Evolutionary conservation across 2,329 filamentous ascomycete species (phyloP).

Genomic region (Raffaelea albimanens): DNA sequence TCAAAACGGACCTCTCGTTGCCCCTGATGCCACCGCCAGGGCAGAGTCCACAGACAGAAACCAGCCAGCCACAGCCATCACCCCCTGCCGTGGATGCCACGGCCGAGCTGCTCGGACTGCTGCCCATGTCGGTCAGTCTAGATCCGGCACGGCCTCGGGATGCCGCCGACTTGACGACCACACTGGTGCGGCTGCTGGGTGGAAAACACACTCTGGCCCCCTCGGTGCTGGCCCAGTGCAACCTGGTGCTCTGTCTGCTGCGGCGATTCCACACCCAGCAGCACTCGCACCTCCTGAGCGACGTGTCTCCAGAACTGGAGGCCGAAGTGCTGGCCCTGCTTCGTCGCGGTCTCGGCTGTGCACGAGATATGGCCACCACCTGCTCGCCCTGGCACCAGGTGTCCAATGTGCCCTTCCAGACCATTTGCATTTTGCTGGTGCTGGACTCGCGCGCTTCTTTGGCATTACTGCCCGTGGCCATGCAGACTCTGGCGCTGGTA

Average conservation of each 20-base stretch:
- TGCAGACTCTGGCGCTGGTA: constrained; percentile 35
- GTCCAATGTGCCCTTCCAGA: constrained; percentile 50
- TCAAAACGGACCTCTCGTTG: constrained; percentile 31
- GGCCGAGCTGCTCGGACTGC: constrained; percentile 38
- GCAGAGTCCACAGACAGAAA: neutral
- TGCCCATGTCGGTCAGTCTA: constrained; percentile 42
- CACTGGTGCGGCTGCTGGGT: constrained; percentile 30
- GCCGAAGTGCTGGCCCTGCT: constrained; percentile 38
- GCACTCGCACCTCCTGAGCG: too few relatives aligned
- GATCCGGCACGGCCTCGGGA: constrained; percentile 38
- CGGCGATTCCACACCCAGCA: constrained; percentile 41
- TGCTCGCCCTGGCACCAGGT: constrained; percentile 48
- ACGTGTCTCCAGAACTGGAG: constrained; percentile 30
- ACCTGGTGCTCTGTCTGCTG: constrained; percentile 45
- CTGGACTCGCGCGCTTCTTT: constrained; percentile 43
- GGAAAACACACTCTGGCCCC: constrained; percentile 29
- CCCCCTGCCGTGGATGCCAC: constrained; percentile 34
- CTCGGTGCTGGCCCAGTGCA: constrained; percentile 40
- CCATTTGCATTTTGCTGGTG: constrained; percentile 44
- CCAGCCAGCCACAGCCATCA: constrained; percentile 18
- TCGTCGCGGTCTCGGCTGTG: constrained; percentile 33
- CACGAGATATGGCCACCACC: constrained; percentile 32
- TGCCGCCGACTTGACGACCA: constrained; percentile 30
- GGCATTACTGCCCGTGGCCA: constrained; percentile 37
- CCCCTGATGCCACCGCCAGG: constrained; percentile 25